A percentile compares a stretch with the other conserved stretches of the same genome.
Conservation (phyloP, 495 filamentous ascomycete genomes). For the Ramalina intermedia region DNA sequence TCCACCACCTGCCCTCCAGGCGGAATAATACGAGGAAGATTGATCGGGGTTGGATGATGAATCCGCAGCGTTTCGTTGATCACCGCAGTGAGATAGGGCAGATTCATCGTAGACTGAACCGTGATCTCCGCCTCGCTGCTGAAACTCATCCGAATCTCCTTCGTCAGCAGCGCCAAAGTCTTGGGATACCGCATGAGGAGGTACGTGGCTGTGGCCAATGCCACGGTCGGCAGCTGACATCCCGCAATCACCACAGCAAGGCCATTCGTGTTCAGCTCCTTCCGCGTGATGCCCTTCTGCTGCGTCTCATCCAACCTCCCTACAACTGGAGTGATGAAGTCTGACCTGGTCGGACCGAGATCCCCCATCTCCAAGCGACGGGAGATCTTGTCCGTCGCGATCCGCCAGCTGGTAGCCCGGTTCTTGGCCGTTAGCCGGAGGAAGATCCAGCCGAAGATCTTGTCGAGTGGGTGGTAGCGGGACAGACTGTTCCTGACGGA, state of each 20-base stretch:
- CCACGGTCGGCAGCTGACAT: conserved; percentile 8
- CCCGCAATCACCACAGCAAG: conserved; percentile 11
- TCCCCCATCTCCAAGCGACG: conserved; percentile 7
- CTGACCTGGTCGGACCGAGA: conserved; percentile 4
- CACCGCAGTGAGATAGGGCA: conserved; percentile 28
- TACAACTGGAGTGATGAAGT: conserved; percentile 6
- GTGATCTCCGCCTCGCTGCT: conserved; percentile 8
- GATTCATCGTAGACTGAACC: not conserved
- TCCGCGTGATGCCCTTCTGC: conserved; percentile 6
- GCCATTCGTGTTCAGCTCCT: conserved; percentile 8
- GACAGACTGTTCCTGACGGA: conserved; percentile 5
- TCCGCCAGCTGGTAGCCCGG: conserved; percentile 1
- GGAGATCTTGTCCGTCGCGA: conserved; percentile 6
- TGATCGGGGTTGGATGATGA: conserved; percentile 15
- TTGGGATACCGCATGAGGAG: conserved; percentile 3
- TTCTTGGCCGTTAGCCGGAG: conserved; percentile 4
- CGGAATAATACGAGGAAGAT: not conserved
- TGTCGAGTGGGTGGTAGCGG: conserved; percentile 8
- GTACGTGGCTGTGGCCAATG: conserved; percentile 8
- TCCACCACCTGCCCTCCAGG: conserved; percentile 2
- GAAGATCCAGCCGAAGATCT: conserved; percentile 8
- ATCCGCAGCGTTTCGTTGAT: conserved; percentile 42
- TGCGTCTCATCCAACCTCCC: conserved; percentile 1
- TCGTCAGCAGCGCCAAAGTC: not conserved
- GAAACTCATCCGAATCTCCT: conserved; percentile 6